Conservation (phyloP, 2,329 filamentous ascomycete species). For the Colletotrichum endophyticum region DNA sequence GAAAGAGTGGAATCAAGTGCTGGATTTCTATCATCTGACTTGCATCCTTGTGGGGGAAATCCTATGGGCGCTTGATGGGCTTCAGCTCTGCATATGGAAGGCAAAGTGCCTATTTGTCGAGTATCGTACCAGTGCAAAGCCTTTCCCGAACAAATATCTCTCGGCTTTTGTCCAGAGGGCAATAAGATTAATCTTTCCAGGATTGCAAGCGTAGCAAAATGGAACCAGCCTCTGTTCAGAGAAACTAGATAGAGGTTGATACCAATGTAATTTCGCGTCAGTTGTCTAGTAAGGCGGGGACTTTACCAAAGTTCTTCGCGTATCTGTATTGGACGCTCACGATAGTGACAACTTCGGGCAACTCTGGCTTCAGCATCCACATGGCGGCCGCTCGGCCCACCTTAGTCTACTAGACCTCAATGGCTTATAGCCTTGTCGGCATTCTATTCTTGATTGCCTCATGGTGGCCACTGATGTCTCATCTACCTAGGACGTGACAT, state of each 20-base stretch:
- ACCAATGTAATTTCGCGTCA: not conserved
- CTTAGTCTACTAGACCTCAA: not conserved
- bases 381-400: not conserved
- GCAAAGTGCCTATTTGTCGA: not conserved
- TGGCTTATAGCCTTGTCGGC: not conserved
- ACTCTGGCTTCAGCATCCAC: not conserved
- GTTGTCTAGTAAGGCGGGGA: not conserved
- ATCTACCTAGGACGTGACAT: not conserved
- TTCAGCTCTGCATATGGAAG: not conserved
- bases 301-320: not conserved
- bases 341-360: not conserved
- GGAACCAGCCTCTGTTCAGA: not conserved
- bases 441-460: not conserved
- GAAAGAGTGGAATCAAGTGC: not conserved
- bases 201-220: not conserved
- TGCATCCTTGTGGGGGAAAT: not conserved
- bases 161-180: not conserved
- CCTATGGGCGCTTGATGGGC: not conserved
- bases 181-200: not conserved
- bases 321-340: not conserved
- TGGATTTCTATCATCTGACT: not conserved
- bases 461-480: not conserved
- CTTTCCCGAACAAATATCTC: not conserved
- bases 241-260: not conserved
- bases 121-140: not conserved